These are phyloP conservation scores for Lentinula sp. DNA, from an alignment of 768 basidiomycete species.

Conservation along the genomic window DNA sequence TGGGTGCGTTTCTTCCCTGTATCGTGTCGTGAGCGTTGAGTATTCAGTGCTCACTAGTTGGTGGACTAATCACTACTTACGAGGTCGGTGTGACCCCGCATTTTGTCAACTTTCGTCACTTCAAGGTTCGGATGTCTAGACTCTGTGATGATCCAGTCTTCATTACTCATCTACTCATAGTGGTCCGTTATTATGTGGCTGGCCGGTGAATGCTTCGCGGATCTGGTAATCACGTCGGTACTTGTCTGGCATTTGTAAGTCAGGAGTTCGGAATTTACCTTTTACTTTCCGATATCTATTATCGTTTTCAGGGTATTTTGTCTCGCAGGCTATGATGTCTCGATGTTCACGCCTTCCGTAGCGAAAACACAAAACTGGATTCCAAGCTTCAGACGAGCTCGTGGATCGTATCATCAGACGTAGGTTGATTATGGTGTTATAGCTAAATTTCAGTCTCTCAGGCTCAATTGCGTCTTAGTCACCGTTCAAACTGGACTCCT, in stretches of 20 bases:
- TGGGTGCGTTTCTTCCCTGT: constrained; percentile 15
- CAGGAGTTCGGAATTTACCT: background rate
- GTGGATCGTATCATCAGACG: constrained; percentile 30
- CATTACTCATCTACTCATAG: background rate
- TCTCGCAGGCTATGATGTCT: too few species aligned
- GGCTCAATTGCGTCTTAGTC: constrained; percentile 11
- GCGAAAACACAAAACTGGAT: constrained; percentile 29
- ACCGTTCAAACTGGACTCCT: constrained; percentile 29
- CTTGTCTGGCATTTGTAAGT: constrained; percentile 31
- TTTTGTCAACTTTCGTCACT: constrained; percentile 25
- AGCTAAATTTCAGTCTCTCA: too few species aligned
- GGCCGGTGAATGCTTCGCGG: constrained; percentile 26
- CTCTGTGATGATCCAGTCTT: constrained; percentile 5
- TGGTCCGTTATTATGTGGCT: constrained; percentile 31
- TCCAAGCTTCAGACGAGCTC: constrained; percentile 26
- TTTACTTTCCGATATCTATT: background rate
- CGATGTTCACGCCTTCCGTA: constrained; percentile 9
- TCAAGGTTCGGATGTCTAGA: constrained; percentile 17
- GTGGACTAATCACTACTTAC: constrained; percentile 26
- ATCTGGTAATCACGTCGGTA: constrained; percentile 29
- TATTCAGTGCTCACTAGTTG: constrained; percentile 16
- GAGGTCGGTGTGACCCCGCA: constrained; percentile 22
- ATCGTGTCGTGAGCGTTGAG: background rate
- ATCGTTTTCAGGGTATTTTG: background rate
- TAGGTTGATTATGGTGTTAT: constrained; percentile 2